Percentiles rank a stretch among this genome's conserved stretches.
phyloP scores from a whole-genome alignment of 192 early-diverging fungal species.

The Pilaira anomala region DNA sequence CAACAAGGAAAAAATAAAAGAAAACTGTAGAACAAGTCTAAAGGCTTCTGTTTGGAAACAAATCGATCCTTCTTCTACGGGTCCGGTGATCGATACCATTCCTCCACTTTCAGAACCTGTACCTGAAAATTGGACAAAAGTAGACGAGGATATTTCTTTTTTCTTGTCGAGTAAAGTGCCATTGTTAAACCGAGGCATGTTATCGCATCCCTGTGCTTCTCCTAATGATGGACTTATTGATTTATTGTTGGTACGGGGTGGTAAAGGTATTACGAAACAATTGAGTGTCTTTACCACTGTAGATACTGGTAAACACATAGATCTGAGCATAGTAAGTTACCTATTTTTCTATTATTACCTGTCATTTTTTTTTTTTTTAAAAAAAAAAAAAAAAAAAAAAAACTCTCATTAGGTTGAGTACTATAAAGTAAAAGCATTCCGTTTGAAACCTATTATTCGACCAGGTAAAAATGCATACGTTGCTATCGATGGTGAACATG shows the following conservation, averaged over 20 bases:
- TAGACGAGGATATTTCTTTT: conserved; percentile 40
- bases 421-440: conserved; percentile 57
- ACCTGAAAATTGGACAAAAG: conserved; percentile 43
- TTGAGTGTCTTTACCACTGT: conserved; percentile 38
- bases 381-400: too few relatives aligned
- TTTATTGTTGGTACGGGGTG: conserved; percentile 38
- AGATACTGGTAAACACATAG: conserved; percentile 47
- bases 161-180: conserved; percentile 52
- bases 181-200: conserved; percentile 41
- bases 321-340: conserved; percentile 40
- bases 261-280: conserved; percentile 23
- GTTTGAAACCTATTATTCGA: conserved; percentile 40
- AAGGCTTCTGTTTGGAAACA: not conserved
- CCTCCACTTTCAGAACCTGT: conserved; percentile 32
- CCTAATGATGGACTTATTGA: conserved; percentile 55
- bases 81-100: conserved; percentile 10
- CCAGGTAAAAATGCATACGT: conserved; percentile 37
- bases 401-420: conserved; percentile 47
- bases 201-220: conserved; percentile 47
- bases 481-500: conserved; percentile 57
- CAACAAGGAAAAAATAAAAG: conserved; percentile 39
- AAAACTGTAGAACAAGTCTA: conserved; percentile 27
- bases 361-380: not conserved
- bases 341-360: not conserved
- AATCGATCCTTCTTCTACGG: too few relatives aligned